Base-by-base conservation (phyloP, 1,284 basidiomycete genomes). In the Sporisorium reilianum region DNA sequence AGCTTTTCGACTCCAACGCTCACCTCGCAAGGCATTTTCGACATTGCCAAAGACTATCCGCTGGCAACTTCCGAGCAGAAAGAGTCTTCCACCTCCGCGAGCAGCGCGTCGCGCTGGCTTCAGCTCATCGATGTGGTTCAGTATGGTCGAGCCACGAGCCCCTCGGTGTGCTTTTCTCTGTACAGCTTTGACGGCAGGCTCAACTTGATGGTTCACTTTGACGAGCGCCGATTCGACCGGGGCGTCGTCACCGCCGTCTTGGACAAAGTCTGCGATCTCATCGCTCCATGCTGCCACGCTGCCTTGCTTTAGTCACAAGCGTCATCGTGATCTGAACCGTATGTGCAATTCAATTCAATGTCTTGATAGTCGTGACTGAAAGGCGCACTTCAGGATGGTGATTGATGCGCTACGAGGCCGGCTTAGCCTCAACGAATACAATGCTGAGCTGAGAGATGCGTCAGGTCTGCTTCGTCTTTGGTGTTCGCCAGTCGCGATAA, bases 1-100 rank as follows among this genome's bases (percentile, higher is more conserved):
- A 44, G 41, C 41, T 44, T 44, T 44, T 44, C 41, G 3, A 44
- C 41, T 5, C 41, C 41, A 23, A 44, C 41, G 22, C 41, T 44
- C 41, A 44, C 41, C 22, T 44, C 41, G 12, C 41, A 44, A 25
- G 41, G 41, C 22, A 23, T 44, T 7, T 14, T 25, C 1, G 41
- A 44, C 20, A 3, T 44, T 44, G 41, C 41, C 41, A 44, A 44
- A n/a, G 4, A 44, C 12, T 44, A 44, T 44, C 41, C 41, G 22
- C 22, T 44, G 4, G 22, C 10, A 23, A 44, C 22, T 22, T 25
- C 41, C 10, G 20, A 14, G n/a, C n/a, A n/a, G n/a, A n/a, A n/a
- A n/a, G n/a, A n/a, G n/a, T n/a, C n/a, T n/a, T n/a, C n/a, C 22
- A 44, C 22, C 1, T 44, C 22, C 10, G 22, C 41, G 3, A 44